Conservation (phyloP, 768 basidiomycete species). For the Termitomyces sp. region DNA sequence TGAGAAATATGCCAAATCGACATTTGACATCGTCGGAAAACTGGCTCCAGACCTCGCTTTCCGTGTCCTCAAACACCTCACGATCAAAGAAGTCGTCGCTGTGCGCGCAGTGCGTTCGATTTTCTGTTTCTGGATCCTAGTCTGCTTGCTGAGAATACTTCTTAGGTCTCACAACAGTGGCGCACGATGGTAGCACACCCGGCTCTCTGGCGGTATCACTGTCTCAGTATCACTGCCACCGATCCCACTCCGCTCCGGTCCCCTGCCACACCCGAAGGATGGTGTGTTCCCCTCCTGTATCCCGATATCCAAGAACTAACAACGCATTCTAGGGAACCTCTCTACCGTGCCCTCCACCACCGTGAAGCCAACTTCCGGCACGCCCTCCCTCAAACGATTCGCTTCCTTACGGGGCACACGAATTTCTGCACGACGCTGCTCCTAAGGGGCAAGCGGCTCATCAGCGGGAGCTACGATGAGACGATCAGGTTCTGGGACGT, state of each 20-base stretch:
- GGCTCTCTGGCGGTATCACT: conserved; percentile 73
- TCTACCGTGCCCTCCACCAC: conserved; percentile 79
- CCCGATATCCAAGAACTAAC: background rate
- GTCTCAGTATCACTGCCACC: conserved; percentile 61
- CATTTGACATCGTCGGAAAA: conserved; percentile 75
- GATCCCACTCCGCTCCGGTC: conserved; percentile 64
- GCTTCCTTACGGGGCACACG: conserved; percentile 79
- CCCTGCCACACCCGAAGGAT: conserved; percentile 62
- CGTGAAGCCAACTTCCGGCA: conserved; percentile 80
- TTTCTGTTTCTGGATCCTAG: conserved; percentile 22
- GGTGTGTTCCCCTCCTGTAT: conserved; percentile 36
- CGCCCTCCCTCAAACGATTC: conserved; percentile 68
- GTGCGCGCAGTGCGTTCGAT: conserved; percentile 42
- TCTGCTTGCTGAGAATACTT: conserved; percentile 31
- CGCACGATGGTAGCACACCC: conserved; percentile 49
- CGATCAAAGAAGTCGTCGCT: conserved; percentile 55
- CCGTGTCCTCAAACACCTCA: conserved; percentile 49
- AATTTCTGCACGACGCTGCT: conserved; percentile 84
- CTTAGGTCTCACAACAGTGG: conserved; percentile 32
- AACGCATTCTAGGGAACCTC: conserved; percentile 33
- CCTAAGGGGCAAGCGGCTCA: conserved; percentile 71
- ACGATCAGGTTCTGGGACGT: conserved; percentile 93
- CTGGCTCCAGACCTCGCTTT: conserved; percentile 62
- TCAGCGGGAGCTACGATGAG: conserved; percentile 89
- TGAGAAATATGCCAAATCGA: conserved; percentile 77